phyloP scores from a whole-genome alignment of 441 rosid species.

The Populus hybrid region DNA sequence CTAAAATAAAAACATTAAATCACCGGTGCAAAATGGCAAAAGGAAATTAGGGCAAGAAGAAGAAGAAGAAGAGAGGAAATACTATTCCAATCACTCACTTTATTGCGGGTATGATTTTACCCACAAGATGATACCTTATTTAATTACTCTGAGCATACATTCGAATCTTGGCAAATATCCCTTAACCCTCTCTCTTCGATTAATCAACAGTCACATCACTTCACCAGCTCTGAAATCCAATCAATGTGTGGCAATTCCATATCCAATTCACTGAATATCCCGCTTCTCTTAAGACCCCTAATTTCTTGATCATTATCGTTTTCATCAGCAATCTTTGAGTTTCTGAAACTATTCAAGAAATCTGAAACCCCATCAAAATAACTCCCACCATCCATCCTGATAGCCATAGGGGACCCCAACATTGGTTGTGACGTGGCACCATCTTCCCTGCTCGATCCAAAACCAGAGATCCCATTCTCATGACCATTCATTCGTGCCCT shows the following conservation, averaged over 20 bases:
- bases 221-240: slow-evolving; percentile 69
- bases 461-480: slow-evolving; percentile 7
- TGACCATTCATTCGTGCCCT: slow-evolving; percentile 16
- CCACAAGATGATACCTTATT: too few species aligned
- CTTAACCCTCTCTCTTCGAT: background rate
- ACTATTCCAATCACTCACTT: too few species aligned
- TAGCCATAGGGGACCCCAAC: slow-evolving; percentile 6
- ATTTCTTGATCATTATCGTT: slow-evolving; percentile 1
- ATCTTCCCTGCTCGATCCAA: slow-evolving; percentile 7
- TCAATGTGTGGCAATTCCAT: slow-evolving; percentile 46
- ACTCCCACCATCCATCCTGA: slow-evolving; percentile 22
- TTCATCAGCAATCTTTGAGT: slow-evolving; percentile 33
- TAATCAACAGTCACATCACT: slow-evolving; percentile 23
- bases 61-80: too few species aligned
- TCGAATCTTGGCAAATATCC: background rate
- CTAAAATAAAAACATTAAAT: too few species aligned
- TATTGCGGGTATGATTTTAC: too few species aligned
- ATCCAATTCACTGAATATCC: slow-evolving; percentile 25
- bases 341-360: slow-evolving; percentile 37
- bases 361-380: slow-evolving; percentile 30
- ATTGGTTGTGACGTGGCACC: slow-evolving; percentile 12
- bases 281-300: background rate
- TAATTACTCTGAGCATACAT: background rate
- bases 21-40: too few species aligned
- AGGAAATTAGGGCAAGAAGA: too few species aligned